Percentiles rank a stretch among this genome's conserved stretches.
These are phyloP conservation scores for Gossypium longicalyx DNA, from an alignment of 345 rosid genomes.

Conservation along the genomic window DNA sequence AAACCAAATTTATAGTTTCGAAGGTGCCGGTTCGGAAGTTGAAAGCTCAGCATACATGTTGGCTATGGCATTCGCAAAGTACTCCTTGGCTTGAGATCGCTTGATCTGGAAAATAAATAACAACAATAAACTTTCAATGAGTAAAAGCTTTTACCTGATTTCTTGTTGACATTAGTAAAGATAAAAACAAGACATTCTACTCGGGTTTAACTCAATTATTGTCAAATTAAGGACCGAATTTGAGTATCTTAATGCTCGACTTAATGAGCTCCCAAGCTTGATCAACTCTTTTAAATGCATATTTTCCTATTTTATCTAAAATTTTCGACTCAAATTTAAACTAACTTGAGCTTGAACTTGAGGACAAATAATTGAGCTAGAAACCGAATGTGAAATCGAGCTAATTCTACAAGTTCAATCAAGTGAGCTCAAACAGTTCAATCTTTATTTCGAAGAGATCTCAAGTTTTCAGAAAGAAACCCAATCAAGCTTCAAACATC, in stretches of 20 bases:
- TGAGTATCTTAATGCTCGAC: not conserved
- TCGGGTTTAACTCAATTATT: no score
- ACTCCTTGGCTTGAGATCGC: conserved; percentile 76
- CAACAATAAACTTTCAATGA: not conserved
- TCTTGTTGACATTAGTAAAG: not conserved
- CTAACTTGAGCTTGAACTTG: no score
- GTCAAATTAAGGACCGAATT: not conserved
- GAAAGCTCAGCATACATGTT: conserved; percentile 65
- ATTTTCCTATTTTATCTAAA: no score
- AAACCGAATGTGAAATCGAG: no score
- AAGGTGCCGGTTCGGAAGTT: conserved; percentile 26
- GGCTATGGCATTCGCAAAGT: conserved; percentile 59
- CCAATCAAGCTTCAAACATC: not conserved
- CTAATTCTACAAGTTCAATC: no score
- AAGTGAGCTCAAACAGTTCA: no score
- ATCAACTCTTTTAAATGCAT: no score
- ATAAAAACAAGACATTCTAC: no score
- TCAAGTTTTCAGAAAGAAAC: not conserved
- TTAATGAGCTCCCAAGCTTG: not conserved
- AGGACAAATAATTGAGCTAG: no score
- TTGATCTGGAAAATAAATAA: conserved; percentile 48
- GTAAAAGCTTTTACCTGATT: not conserved
- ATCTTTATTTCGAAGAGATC: no score
- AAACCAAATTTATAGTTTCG: conserved; percentile 17
- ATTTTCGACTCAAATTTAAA: no score